These are phyloP conservation scores for Cicer bijugum DNA, from an alignment of 306 rosid species.

Conservation along the genomic window DNA sequence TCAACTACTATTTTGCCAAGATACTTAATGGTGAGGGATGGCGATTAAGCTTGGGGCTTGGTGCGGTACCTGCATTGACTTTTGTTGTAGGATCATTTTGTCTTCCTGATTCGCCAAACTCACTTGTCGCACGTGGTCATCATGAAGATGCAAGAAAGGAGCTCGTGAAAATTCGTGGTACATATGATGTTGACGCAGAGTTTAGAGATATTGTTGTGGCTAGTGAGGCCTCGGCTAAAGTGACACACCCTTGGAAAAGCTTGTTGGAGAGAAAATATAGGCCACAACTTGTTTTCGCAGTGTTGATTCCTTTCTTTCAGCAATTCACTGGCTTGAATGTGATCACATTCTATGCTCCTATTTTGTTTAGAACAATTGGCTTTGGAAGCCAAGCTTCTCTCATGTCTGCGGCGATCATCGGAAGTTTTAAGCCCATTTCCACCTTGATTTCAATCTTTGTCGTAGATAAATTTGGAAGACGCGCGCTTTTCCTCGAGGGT, in stretches of 20 bases:
- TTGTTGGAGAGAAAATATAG: slow-evolving; percentile 61
- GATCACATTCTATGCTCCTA: slow-evolving; percentile 80
- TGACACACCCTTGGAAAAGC: slow-evolving; percentile 64
- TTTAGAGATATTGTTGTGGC: slow-evolving; percentile 61
- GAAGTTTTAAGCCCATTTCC: no score
- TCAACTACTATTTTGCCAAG: slow-evolving; percentile 63
- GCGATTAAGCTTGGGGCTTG: slow-evolving; percentile 81
- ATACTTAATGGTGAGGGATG: slow-evolving; percentile 71
- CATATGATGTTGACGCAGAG: slow-evolving; percentile 63
- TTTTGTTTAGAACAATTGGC: slow-evolving; percentile 78
- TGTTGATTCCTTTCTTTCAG: slow-evolving; percentile 75
- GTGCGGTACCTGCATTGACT: slow-evolving; percentile 69
- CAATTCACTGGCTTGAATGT: slow-evolving; percentile 84
- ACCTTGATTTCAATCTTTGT: no score
- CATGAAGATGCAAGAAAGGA: slow-evolving; percentile 53
- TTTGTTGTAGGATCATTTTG: slow-evolving; percentile 60
- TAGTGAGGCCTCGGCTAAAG: slow-evolving; percentile 55
- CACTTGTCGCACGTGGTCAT: slow-evolving; percentile 60
- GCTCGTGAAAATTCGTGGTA: slow-evolving; percentile 58
- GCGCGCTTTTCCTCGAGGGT: no score
- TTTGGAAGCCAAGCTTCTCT: slow-evolving; percentile 63
- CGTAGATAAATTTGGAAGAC: no score
- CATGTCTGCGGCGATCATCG: no score
- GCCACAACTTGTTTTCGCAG: slow-evolving; percentile 66
- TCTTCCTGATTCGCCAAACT: slow-evolving; percentile 81